These are phyloP conservation scores for Alternaria consortialis DNA, from an alignment of 2,329 filamentous ascomycete genomes.

Conservation along the genomic window DNA sequence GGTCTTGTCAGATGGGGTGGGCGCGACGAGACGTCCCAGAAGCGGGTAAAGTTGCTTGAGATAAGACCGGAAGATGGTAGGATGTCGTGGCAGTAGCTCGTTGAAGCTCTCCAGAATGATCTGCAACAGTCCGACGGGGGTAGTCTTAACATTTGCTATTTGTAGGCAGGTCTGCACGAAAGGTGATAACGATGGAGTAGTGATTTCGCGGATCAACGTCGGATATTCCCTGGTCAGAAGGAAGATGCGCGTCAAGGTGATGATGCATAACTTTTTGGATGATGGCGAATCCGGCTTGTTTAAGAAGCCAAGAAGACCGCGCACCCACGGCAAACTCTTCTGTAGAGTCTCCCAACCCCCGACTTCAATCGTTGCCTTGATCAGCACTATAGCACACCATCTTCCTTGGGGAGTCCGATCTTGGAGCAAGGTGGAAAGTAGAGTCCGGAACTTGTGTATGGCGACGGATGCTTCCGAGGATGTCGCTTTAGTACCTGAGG, in stretches of 20 bases:
- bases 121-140: conserved; percentile 62
- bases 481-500: conserved; percentile 66
- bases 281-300: conserved; percentile 81
- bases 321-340: conserved; percentile 77
- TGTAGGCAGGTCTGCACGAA: conserved; percentile 79
- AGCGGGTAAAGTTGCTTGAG: conserved; percentile 72
- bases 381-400: conserved; percentile 78
- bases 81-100: conserved; percentile 78
- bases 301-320: conserved; percentile 76
- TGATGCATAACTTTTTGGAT: conserved; percentile 78
- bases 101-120: conserved; percentile 76
- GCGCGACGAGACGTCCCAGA: conserved; percentile 68
- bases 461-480: conserved; percentile 73
- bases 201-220: conserved; percentile 85
- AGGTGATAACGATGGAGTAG: conserved; percentile 78
- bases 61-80: conserved; percentile 82
- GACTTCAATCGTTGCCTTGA: conserved; percentile 82
- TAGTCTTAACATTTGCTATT: conserved; percentile 53
- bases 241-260: conserved; percentile 85
- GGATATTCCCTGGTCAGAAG: conserved; percentile 81
- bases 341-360: conserved; percentile 85
- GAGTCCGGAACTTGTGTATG: conserved; percentile 82
- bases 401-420: conserved; percentile 77
- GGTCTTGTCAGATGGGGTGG: conserved; percentile 61
- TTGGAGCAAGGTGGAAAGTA: conserved; percentile 78